These are phyloP conservation scores for Ophiosphaerella korrae DNA, from an alignment of 2,329 filamentous ascomycete species.

Conservation along the genomic window DNA sequence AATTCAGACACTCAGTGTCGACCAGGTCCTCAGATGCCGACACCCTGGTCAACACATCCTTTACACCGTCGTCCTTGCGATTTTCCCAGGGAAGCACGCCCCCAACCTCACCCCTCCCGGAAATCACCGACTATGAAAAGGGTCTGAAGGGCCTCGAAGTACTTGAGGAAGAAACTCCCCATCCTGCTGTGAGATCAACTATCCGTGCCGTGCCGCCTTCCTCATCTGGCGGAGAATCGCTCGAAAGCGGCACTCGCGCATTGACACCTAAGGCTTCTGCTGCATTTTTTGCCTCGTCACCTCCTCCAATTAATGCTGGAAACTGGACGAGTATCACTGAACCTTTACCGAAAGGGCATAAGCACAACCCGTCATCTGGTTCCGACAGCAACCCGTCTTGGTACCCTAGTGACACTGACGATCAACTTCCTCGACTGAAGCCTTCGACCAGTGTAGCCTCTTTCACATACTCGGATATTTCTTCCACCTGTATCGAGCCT, in stretches of 20 bases:
- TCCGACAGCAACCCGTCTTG: slow-evolving; percentile 39
- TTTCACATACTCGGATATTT: slow-evolving; percentile 44
- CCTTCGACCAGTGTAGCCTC: slow-evolving; percentile 40
- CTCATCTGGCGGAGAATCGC: slow-evolving; percentile 38
- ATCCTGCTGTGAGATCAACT: slow-evolving; percentile 32
- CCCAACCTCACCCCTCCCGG: slow-evolving; percentile 43
- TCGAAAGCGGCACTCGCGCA: slow-evolving; percentile 38
- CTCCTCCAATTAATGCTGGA: slow-evolving; percentile 32
- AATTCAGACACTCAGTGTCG: slow-evolving; percentile 44
- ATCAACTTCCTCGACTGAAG: slow-evolving; percentile 34
- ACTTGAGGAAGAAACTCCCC: slow-evolving; percentile 40
- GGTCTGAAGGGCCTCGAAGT: slow-evolving; percentile 39
- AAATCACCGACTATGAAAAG: slow-evolving; percentile 36
- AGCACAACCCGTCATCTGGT: slow-evolving; percentile 33
- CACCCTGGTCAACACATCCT: slow-evolving; percentile 43
- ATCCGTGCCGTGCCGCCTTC: slow-evolving; percentile 48
- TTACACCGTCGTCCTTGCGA: slow-evolving; percentile 44
- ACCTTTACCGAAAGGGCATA: slow-evolving; percentile 29
- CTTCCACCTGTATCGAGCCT: slow-evolving; percentile 41
- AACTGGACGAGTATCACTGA: slow-evolving; percentile 33
- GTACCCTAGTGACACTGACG: slow-evolving; percentile 37
- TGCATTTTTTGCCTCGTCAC: slow-evolving; percentile 41
- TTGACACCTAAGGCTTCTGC: slow-evolving; percentile 44
- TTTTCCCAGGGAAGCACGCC: slow-evolving; percentile 48
- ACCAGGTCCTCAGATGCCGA: slow-evolving; percentile 48